These are phyloP conservation scores for Helminthosporium solani DNA, from an alignment of 2,329 filamentous ascomycete genomes.

Conservation along the genomic window DNA sequence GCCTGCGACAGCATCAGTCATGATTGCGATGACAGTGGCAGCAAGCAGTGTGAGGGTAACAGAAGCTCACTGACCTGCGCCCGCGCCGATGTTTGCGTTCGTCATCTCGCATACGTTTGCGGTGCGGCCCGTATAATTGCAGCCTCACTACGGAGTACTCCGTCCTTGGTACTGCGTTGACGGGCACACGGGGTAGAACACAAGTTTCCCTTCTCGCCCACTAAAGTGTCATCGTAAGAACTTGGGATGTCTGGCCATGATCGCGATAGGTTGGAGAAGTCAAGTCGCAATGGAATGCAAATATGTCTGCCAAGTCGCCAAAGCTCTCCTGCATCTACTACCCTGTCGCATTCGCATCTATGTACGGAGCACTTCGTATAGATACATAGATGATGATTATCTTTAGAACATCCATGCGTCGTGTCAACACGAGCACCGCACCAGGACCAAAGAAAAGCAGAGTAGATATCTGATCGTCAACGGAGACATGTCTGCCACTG, in stretches of 20 bases:
- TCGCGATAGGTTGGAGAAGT: not conserved
- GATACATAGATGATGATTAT: too few relatives aligned
- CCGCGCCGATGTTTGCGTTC: not conserved
- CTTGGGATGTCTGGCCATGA: not conserved
- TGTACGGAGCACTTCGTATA: too few relatives aligned
- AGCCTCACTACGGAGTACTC: too few relatives aligned
- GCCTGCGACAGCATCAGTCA: slow-evolving; percentile 24
- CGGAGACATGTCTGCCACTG: not conserved
- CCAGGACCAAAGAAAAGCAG: not conserved
- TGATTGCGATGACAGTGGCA: not conserved
- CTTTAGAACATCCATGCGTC: slow-evolving; percentile 19
- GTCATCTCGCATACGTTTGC: too few relatives aligned
- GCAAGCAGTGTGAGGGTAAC: not conserved
- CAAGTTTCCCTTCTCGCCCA: not conserved
- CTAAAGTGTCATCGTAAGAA: not conserved
- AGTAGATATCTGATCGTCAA: not conserved
- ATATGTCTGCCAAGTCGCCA: slow-evolving; percentile 9
- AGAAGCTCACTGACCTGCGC: not conserved
- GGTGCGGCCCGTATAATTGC: too few relatives aligned
- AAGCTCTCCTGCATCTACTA: slow-evolving; percentile 4
- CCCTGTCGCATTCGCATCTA: slow-evolving; percentile 9
- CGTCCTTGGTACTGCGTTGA: not conserved
- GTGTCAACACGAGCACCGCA: slow-evolving; percentile 5
- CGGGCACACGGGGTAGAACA: not conserved
- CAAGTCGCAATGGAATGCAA: not conserved